Conservation (phyloP, 2,329 filamentous ascomycete genomes). For the Didymella glomerata region DNA sequence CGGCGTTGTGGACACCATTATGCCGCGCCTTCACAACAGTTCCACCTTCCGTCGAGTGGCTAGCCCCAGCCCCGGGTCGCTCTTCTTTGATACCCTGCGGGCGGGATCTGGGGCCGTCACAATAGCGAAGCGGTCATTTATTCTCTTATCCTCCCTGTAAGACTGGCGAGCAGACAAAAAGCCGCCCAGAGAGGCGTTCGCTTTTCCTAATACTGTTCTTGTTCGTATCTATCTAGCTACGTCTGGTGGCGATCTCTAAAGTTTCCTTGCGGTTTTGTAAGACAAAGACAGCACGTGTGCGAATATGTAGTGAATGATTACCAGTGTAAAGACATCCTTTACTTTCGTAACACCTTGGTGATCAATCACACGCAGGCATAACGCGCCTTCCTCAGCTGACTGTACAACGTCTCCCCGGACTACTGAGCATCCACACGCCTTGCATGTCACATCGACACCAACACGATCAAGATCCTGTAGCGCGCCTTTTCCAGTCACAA, state of each 20-base stretch:
- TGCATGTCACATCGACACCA: constrained; percentile 1
- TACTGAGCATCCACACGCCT: background rate
- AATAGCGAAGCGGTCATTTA: constrained; percentile 32
- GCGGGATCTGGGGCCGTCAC: constrained; percentile 35
- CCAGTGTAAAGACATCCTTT: constrained; percentile 11
- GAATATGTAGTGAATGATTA: constrained; percentile 26
- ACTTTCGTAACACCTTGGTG: constrained; percentile 6
- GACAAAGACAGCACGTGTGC: constrained; percentile 26
- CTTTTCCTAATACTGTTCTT: constrained; percentile 34
- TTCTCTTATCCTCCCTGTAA: constrained; percentile 25
- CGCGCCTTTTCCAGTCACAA: background rate
- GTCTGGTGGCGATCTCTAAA: constrained; percentile 22
- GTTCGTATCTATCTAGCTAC: constrained; percentile 25
- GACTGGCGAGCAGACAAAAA: constrained; percentile 24
- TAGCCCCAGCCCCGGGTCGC: constrained; percentile 40
- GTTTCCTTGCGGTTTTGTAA: constrained; percentile 26
- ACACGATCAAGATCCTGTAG: background rate
- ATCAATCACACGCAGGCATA: background rate
- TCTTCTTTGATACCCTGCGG: constrained; percentile 50
- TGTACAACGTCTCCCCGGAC: background rate
- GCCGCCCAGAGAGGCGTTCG: constrained; percentile 24
- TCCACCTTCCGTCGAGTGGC: constrained; percentile 44
- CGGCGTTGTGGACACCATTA: constrained; percentile 50
- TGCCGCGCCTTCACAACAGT: constrained; percentile 29
- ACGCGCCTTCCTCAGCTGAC: constrained; percentile 5